Percentiles rank a stretch among this genome's conserved stretches.
Conservation (phyloP, 257 asterid species). For the Fraxinus anomala region DNA sequence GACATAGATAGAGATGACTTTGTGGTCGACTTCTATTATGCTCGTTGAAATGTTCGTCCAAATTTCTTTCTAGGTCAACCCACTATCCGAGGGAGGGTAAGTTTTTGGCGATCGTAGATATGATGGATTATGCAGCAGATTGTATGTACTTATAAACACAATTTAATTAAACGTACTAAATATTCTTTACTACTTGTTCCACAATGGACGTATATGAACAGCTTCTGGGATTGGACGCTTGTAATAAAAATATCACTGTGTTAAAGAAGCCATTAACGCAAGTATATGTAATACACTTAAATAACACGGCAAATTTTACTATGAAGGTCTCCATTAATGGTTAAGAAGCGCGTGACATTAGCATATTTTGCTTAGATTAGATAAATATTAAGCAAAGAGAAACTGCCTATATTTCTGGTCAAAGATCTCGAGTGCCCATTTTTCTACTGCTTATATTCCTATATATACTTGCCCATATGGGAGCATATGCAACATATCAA, state of each 20-base stretch:
- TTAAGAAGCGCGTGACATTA: neutral
- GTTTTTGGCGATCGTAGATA: too few species aligned
- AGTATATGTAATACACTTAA: neutral
- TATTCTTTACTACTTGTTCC: too few species aligned
- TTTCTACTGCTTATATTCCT: neutral
- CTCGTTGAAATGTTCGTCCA: too few species aligned
- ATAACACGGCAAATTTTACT: neutral
- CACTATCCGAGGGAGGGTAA: too few species aligned
- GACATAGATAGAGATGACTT: too few species aligned
- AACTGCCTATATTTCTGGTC: conserved; percentile 2
- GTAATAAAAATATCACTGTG: neutral
- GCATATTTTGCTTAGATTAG: neutral
- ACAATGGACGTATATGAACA: too few species aligned
- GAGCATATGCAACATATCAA: neutral
- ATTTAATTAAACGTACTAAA: too few species aligned
- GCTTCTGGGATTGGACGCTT: too few species aligned
- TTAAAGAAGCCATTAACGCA: neutral
- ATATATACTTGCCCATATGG: neutral
- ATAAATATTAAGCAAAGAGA: neutral
- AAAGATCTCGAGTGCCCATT: neutral
- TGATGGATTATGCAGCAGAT: too few species aligned
- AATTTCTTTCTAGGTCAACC: too few species aligned
- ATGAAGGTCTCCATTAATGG: neutral
- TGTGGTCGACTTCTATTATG: too few species aligned
- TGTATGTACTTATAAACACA: too few species aligned